Percentiles rank a stretch among this genome's conserved stretches.
phyloP scores from a whole-genome alignment of 768 basidiomycete genomes.

The Clavulina sp. region DNA sequence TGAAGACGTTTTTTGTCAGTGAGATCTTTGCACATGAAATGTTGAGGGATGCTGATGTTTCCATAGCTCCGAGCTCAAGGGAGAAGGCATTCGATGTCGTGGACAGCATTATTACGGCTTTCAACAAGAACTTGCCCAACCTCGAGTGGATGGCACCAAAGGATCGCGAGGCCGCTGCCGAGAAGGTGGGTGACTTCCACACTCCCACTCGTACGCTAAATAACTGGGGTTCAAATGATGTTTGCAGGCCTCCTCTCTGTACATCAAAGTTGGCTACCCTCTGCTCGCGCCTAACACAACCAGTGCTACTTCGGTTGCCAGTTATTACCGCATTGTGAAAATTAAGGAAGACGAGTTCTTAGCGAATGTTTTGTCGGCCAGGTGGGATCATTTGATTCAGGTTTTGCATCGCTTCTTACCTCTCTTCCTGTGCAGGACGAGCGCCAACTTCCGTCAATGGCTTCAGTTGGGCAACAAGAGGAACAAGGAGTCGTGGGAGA shows the following conservation, averaged over 20 bases:
- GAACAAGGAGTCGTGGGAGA: conserved; percentile 66
- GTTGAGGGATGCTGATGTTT: neutral
- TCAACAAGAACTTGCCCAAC: conserved; percentile 53
- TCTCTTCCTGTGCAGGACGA: conserved; percentile 24
- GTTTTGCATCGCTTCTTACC: conserved; percentile 24
- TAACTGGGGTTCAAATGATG: neutral
- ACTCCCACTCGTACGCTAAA: neutral
- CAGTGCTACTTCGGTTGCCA: conserved; percentile 44
- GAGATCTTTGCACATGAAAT: neutral
- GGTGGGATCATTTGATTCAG: conserved; percentile 35
- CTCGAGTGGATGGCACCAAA: conserved; percentile 86
- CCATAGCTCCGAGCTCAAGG: conserved; percentile 16
- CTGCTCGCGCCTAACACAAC: conserved; percentile 58
- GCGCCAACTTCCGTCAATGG: conserved; percentile 55
- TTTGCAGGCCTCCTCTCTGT: conserved; percentile 54
- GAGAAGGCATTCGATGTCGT: conserved; percentile 22
- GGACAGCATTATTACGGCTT: conserved; percentile 60
- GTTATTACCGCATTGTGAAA: conserved; percentile 57
- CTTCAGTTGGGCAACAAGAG: conserved; percentile 49
- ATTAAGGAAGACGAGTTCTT: conserved; percentile 60
- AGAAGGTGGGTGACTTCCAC: conserved; percentile 39
- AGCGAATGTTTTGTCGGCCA: conserved; percentile 29
- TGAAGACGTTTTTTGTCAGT: conserved; percentile 56
- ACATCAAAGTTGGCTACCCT: conserved; percentile 89
- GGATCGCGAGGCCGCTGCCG: conserved; percentile 63